phyloP scores from a whole-genome alignment of 306 rosid genomes.

The Lagenaria siceraria region DNA sequence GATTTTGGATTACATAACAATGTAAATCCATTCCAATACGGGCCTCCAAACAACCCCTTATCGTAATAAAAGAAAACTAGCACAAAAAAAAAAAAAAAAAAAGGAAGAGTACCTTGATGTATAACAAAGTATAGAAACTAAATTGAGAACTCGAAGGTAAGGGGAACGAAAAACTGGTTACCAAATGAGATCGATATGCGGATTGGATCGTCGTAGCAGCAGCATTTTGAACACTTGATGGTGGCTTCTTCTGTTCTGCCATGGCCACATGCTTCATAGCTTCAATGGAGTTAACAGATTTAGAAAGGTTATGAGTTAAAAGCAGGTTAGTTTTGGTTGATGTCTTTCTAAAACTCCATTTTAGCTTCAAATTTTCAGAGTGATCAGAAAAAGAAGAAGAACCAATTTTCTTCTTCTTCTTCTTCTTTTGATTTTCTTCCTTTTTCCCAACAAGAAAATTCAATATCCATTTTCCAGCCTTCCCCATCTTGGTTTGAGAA shows the following conservation, averaged over 20 bases:
- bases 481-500: constrained; percentile 37
- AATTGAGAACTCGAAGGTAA: background rate
- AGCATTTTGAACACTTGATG: constrained; percentile 10
- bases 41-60: too few species aligned
- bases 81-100: too few species aligned
- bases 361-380: constrained; percentile 38
- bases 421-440: constrained; percentile 38
- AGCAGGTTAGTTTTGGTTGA: constrained; percentile 14
- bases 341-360: constrained; percentile 62
- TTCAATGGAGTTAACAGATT: constrained; percentile 35
- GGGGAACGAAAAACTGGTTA: constrained; percentile 5
- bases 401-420: background rate
- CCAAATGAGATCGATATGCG: constrained; percentile 64
- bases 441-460: constrained; percentile 53
- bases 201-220: constrained; percentile 80
- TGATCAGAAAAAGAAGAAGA: constrained; percentile 11
- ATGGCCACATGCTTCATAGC: constrained; percentile 12
- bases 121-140: background rate
- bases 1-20: too few species aligned
- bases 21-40: too few species aligned
- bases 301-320: constrained; percentile 27
- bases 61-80: too few species aligned
- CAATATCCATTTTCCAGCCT: constrained; percentile 70
- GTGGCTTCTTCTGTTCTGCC: background rate
- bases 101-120: too few species aligned